Conservation (phyloP, 1,139 yeast species). For the Blastobotrys serpentis region DNA sequence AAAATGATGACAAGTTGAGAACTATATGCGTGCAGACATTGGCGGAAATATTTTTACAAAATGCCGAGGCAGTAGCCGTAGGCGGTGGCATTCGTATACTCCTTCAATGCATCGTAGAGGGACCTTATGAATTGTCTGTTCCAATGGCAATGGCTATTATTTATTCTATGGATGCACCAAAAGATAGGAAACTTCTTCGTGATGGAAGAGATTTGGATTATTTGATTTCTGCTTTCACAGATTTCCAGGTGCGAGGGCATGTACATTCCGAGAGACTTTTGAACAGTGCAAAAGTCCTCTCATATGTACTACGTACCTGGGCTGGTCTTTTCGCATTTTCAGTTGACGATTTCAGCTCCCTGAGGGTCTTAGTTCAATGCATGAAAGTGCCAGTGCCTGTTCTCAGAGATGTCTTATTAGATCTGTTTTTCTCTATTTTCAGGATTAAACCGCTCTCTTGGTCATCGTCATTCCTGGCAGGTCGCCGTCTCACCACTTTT, state of each 20-base stretch:
- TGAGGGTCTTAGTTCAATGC: conserved; percentile 61
- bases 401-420: conserved; percentile 64
- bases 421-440: conserved; percentile 67
- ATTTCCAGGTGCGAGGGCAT: conserved; percentile 48
- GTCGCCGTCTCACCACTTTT: conserved; percentile 35
- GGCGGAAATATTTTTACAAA: conserved; percentile 61
- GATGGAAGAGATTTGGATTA: conserved; percentile 65
- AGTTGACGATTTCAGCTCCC: conserved; percentile 54
- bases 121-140: conserved; percentile 57
- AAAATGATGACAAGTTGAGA: conserved; percentile 55
- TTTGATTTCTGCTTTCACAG: conserved; percentile 66
- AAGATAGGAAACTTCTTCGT: conserved; percentile 55
- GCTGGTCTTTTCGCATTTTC: conserved; percentile 73
- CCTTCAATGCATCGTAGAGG: conserved; percentile 59
- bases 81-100: conserved; percentile 67
- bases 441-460: conserved; percentile 62
- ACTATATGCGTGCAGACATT: conserved; percentile 64
- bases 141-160: conserved; percentile 57
- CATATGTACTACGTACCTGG: conserved; percentile 67
- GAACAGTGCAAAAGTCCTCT: conserved; percentile 59
- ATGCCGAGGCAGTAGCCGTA: conserved; percentile 59
- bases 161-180: conserved; percentile 59
- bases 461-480: conserved; percentile 45
- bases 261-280: conserved; percentile 56
- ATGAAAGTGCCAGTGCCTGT: conserved; percentile 55